phyloP scores from a whole-genome alignment of 495 filamentous ascomycete species.

The Sordaria brevicollis region DNA sequence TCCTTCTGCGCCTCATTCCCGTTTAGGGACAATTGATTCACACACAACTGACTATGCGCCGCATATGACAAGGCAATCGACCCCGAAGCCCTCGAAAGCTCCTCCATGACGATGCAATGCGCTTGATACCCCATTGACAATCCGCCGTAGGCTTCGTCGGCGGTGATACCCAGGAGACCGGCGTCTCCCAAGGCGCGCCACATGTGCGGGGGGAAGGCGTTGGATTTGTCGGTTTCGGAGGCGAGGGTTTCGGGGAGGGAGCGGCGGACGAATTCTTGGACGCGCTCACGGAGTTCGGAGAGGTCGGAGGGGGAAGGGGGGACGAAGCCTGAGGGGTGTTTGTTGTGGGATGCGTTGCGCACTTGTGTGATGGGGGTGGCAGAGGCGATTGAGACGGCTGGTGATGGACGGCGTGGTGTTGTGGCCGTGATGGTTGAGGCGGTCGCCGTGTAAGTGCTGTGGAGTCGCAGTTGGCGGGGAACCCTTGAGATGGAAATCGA shows the following conservation, averaged over 20 bases:
- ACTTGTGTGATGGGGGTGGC: conserved; percentile 6
- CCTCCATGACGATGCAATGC: conserved; percentile 94
- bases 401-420: conserved; percentile 3
- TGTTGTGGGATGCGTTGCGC: conserved; percentile 47
- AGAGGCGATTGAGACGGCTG: conserved; percentile 1
- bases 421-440: not conserved
- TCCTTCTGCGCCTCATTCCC: conserved; percentile 69
- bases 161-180: conserved; percentile 87
- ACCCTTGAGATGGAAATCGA: not conserved
- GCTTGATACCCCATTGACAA: conserved; percentile 93
- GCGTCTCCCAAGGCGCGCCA: conserved; percentile 91
- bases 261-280: conserved; percentile 83
- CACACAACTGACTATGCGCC: conserved; percentile 83
- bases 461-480: conserved; percentile 5
- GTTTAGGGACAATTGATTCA: conserved; percentile 93
- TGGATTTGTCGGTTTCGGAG: conserved; percentile 65
- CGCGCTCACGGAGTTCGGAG: conserved; percentile 73
- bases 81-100: conserved; percentile 55
- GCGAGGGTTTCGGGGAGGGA: conserved; percentile 81
- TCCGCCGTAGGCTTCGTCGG: conserved; percentile 87
- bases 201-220: conserved; percentile 84
- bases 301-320: conserved; percentile 70
- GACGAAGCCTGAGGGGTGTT: conserved; percentile 76
- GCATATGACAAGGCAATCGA: conserved; percentile 89
- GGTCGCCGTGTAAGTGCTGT: conserved; percentile 1